Evolutionary conservation across 2,329 filamentous ascomycete species (phyloP).

Genomic region (Trichothecium sympodiale): DNA sequence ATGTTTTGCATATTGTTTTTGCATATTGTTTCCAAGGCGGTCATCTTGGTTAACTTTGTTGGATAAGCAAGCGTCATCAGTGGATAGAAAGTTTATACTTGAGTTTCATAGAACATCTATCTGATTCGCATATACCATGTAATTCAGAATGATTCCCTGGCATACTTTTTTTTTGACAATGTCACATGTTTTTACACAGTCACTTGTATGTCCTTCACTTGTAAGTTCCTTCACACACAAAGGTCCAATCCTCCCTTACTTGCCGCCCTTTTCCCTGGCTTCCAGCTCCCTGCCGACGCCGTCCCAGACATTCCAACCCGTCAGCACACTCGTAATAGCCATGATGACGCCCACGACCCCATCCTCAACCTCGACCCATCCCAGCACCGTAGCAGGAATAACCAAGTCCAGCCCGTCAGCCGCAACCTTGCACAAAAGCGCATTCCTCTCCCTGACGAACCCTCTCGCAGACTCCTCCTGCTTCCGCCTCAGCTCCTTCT

Average conservation of each 20-base stretch:
- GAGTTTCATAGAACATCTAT: background rate
- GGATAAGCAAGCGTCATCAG: too few species aligned
- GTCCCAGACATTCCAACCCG: slow-evolving; percentile 51
- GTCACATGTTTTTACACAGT: too few species aligned
- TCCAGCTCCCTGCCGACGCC: slow-evolving; percentile 23
- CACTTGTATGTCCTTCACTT: too few species aligned
- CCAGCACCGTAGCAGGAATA: slow-evolving; percentile 47
- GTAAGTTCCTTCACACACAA: too few species aligned
- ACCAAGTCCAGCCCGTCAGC: slow-evolving; percentile 51
- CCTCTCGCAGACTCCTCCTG: slow-evolving; percentile 21
- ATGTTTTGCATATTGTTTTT: background rate
- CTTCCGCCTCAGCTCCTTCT: slow-evolving; percentile 18
- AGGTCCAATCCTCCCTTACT: too few species aligned
- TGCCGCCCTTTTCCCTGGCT: background rate
- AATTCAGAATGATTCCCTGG: too few species aligned
- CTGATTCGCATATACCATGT: background rate
- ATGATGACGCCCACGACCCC: slow-evolving; percentile 46
- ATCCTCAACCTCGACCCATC: slow-evolving; percentile 44
- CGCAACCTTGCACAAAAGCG: slow-evolving; percentile 35
- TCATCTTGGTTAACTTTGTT: too few species aligned
- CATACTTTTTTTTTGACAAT: too few species aligned
- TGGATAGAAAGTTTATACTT: background rate
- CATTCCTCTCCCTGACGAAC: slow-evolving; percentile 16
- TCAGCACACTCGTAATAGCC: slow-evolving; percentile 50
- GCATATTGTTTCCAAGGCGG: too few species aligned